phyloP scores from a whole-genome alignment of 2,329 filamentous ascomycete species.

The Coniochaeta hoffmannii region DNA sequence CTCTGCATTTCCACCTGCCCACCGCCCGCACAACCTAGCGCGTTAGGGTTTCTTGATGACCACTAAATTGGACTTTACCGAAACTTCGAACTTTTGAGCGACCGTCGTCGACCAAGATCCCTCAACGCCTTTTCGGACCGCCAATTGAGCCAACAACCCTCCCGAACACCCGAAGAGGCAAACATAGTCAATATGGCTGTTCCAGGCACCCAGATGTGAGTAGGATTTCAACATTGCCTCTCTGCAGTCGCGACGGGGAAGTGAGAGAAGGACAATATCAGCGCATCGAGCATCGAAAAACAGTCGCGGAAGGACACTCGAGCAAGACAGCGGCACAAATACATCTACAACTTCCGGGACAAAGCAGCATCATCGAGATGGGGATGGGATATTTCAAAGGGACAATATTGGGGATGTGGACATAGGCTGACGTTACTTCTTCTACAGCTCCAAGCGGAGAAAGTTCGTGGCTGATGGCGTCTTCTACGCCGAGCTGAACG shows the following conservation, averaged over 20 bases:
- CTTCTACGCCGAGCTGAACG: slow-evolving; percentile 99
- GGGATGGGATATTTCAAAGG: not conserved
- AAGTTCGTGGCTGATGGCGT: slow-evolving; percentile 98
- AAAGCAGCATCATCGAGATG: not conserved
- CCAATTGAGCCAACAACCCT: slow-evolving; percentile 2
- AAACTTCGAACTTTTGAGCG: slow-evolving; percentile 3
- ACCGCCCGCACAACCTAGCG: not conserved
- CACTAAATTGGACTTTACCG: slow-evolving; percentile 1
- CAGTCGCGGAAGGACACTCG: not conserved
- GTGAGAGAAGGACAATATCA: not conserved
- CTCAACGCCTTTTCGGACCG: slow-evolving; percentile 21
- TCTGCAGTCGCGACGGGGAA: not conserved
- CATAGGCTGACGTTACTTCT: not conserved
- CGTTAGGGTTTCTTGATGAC: slow-evolving; percentile 11
- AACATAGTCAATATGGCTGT: slow-evolving; percentile 49
- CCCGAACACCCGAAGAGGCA: slow-evolving; percentile 17
- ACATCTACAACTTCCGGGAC: not conserved
- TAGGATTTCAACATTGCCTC: slow-evolving; percentile 12
- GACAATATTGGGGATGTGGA: not conserved
- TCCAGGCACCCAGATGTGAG: slow-evolving; percentile 57
- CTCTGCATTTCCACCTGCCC: not conserved
- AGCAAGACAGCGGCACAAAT: not conserved
- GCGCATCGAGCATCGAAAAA: not conserved
- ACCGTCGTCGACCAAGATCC: not conserved
- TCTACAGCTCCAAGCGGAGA: slow-evolving; percentile 82